Conservation (phyloP, 1,284 basidiomycete genomes). For the Apiotrichum sp. region DNA sequence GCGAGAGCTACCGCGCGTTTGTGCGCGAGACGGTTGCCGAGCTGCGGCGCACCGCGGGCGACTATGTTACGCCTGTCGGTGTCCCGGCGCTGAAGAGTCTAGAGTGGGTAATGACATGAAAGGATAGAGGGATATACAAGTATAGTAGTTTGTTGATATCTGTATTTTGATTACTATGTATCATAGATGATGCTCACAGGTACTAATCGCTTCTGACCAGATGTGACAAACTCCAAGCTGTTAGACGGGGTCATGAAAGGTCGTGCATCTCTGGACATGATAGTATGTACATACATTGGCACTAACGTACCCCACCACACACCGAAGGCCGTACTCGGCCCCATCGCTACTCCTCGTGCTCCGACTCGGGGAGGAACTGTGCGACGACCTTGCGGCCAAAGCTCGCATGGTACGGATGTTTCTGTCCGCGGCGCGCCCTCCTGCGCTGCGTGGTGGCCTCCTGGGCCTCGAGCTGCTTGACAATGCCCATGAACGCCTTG, state of each 20-base stretch:
- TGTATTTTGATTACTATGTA: no score
- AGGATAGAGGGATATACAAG: no score
- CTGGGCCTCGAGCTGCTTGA: background rate
- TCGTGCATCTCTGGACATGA: no score
- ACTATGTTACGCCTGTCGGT: conserved; percentile 17
- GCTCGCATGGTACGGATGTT: background rate
- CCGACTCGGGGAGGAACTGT: background rate
- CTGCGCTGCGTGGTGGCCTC: background rate
- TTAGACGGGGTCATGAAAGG: no score
- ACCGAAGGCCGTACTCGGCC: no score
- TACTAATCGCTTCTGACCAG: no score
- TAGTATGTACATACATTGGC: no score
- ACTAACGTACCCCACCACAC: no score
- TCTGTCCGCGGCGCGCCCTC: background rate
- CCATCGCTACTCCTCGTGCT: background rate
- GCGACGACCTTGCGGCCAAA: background rate
- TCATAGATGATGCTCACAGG: no score
- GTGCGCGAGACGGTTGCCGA: conserved; percentile 16
- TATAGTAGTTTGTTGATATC: no score
- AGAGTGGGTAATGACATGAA: background rate
- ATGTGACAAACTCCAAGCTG: no score
- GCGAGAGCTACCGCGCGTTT: conserved; percentile 32
- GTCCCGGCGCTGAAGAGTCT: conserved; percentile 27
- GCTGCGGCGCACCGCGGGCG: conserved; percentile 21
- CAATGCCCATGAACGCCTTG: background rate